Conservation (phyloP, 2,329 filamentous ascomycete genomes). For the Epichloe elymi region DNA sequence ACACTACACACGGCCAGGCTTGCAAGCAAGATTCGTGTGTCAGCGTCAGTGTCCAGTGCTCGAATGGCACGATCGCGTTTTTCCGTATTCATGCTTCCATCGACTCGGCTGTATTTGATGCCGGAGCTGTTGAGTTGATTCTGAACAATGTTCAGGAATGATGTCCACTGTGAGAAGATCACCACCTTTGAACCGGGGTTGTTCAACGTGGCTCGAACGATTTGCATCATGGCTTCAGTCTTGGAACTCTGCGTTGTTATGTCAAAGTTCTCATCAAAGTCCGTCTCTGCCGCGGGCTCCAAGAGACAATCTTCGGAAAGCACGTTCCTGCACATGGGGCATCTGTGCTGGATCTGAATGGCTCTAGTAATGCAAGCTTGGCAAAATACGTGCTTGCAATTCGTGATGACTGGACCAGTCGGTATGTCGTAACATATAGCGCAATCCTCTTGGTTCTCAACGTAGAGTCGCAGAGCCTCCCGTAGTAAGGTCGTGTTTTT, state of each 20-base stretch:
- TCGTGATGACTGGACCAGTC: conserved; percentile 64
- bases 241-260: conserved; percentile 62
- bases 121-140: conserved; percentile 47
- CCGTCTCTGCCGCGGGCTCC: conserved; percentile 46
- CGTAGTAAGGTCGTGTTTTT: conserved; percentile 59
- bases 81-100: conserved; percentile 62
- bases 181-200: conserved; percentile 55
- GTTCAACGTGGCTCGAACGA: conserved; percentile 55
- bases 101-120: conserved; percentile 57
- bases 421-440: conserved; percentile 66
- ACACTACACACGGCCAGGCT: conserved; percentile 74
- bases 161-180: conserved; percentile 67
- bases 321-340: conserved; percentile 68
- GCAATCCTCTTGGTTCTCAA: conserved; percentile 74
- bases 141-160: conserved; percentile 60
- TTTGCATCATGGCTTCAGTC: conserved; percentile 64
- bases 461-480: conserved; percentile 59
- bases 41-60: conserved; percentile 51
- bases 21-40: conserved; percentile 66
- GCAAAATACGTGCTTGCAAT: conserved; percentile 74
- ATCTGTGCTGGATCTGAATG: conserved; percentile 64
- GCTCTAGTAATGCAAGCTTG: conserved; percentile 59
- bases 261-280: conserved; percentile 40
- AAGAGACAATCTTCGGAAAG: conserved; percentile 48
- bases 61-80: conserved; percentile 61